Conservation (phyloP, 2,329 filamentous ascomycete genomes). For the Penicillium expansum region DNA sequence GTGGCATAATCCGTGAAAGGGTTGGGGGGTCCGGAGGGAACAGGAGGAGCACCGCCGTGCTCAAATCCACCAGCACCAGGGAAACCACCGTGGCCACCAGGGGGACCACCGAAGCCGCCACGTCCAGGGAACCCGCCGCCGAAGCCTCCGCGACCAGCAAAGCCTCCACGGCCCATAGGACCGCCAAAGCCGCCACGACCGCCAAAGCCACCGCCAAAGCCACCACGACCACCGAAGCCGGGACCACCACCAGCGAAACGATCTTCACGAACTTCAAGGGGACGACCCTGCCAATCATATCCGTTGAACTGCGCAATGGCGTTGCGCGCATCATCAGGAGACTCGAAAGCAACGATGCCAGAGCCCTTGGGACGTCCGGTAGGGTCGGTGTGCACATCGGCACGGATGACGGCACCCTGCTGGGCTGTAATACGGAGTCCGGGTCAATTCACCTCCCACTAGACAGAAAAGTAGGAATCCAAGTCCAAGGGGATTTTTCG, state of each 20-base stretch:
- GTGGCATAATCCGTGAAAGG: conserved; percentile 92
- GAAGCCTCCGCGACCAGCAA: conserved; percentile 53
- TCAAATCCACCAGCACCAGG: conserved; percentile 50
- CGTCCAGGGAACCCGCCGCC: conserved; percentile 46
- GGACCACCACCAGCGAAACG: conserved; percentile 70
- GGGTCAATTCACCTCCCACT: conserved; percentile 32
- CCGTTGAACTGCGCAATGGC: conserved; percentile 98
- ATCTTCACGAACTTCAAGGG: conserved; percentile 93
- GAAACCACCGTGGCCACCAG: conserved; percentile 47
- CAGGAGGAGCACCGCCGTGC: conserved; percentile 25
- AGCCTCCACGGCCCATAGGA: conserved; percentile 51
- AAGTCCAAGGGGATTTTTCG: conserved; percentile 4
- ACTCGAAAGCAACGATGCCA: conserved; percentile 95
- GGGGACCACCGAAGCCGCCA: conserved; percentile 42
- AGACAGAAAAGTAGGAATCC: conserved; percentile 13
- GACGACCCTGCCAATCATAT: conserved; percentile 95
- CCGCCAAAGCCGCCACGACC: conserved; percentile 58
- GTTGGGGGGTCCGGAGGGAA: conserved; percentile 63
- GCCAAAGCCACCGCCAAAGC: conserved; percentile 54
- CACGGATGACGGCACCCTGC: conserved; percentile 79
- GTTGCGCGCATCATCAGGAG: conserved; percentile 87
- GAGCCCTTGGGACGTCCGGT: conserved; percentile 95
- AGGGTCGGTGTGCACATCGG: conserved; percentile 88
- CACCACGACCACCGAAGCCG: conserved; percentile 52
- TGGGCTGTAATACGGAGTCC: conserved; percentile 37